These are phyloP conservation scores for Umbelopsis sp. DNA, from an alignment of 192 early-diverging fungal genomes.

Conservation along the genomic window DNA sequence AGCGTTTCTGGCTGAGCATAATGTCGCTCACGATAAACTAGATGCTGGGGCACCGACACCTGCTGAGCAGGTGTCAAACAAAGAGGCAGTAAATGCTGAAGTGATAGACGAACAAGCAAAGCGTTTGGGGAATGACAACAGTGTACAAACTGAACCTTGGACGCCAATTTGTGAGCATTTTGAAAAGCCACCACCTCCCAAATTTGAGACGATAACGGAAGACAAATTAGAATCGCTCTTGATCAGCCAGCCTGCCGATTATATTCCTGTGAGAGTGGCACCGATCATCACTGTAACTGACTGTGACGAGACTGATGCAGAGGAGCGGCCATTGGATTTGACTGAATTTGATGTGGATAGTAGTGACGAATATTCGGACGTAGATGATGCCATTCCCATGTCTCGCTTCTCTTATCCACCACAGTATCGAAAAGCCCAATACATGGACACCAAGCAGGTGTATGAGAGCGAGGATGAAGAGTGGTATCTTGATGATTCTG, in stretches of 20 bases:
- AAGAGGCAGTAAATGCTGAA: neutral
- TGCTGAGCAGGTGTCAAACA: neutral
- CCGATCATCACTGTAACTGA: conserved; percentile 1
- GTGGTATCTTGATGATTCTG: conserved; percentile 14
- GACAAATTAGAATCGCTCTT: neutral
- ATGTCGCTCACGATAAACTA: neutral
- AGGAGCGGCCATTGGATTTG: conserved; percentile 2
- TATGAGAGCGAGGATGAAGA: conserved; percentile 14
- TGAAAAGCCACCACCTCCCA: neutral
- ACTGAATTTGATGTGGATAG: conserved; percentile 1
- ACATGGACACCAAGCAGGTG: neutral
- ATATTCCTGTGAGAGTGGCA: conserved; percentile 1
- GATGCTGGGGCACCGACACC: neutral
- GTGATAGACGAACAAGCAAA: too few species aligned
- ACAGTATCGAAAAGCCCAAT: neutral
- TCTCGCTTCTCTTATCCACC: conserved; percentile 11
- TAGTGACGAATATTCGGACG: conserved; percentile 3
- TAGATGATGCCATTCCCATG: conserved; percentile 16
- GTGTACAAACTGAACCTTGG: conserved; percentile 14
- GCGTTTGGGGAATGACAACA: neutral
- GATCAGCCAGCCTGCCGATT: neutral
- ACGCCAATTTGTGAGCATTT: neutral
- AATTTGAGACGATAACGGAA: neutral
- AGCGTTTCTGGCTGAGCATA: neutral
- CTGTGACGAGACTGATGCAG: conserved; percentile 1